These are phyloP conservation scores for Ceratocystis huliohia DNA, from an alignment of 2,329 filamentous ascomycete species.

Conservation along the genomic window DNA sequence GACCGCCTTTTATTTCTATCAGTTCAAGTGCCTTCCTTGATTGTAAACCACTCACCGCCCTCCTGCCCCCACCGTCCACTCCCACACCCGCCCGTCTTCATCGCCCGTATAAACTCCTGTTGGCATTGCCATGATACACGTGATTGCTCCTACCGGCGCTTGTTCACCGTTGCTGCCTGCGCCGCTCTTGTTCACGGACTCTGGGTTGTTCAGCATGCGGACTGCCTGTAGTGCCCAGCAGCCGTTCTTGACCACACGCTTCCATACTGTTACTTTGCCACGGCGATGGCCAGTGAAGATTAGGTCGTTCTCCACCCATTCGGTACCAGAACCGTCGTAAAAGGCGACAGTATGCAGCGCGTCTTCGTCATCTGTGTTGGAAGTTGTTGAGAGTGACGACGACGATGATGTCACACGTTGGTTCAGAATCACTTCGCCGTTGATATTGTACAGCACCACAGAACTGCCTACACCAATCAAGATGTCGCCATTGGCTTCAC, in stretches of 20 bases:
- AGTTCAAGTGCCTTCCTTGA: neutral
- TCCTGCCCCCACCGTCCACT: slow-evolving; percentile 32
- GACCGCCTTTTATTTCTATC: neutral
- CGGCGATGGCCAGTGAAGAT: slow-evolving; percentile 79
- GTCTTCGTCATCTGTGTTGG: slow-evolving; percentile 42
- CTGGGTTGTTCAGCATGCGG: slow-evolving; percentile 68
- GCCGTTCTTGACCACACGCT: slow-evolving; percentile 34
- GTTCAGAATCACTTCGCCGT: slow-evolving; percentile 69
- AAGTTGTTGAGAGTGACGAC: slow-evolving; percentile 28
- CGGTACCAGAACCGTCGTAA: slow-evolving; percentile 80
- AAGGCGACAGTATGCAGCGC: slow-evolving; percentile 73
- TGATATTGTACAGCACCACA: slow-evolving; percentile 72
- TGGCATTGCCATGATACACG: slow-evolving; percentile 48
- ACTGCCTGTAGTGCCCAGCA: slow-evolving; percentile 64
- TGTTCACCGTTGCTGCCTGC: too few species aligned
- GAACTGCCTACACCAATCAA: slow-evolving; percentile 67
- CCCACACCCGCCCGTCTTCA: slow-evolving; percentile 67
- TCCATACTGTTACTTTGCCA: slow-evolving; percentile 72
- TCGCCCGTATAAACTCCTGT: slow-evolving; percentile 85
- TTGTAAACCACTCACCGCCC: neutral
- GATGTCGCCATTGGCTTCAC: slow-evolving; percentile 83
- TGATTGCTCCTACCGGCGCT: neutral
- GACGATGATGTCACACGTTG: slow-evolving; percentile 56
- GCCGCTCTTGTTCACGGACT: slow-evolving; percentile 28
- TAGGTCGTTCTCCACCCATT: slow-evolving; percentile 79